Percentiles rank a stretch among this genome's conserved stretches.
phyloP scores from a whole-genome alignment of 306 rosid genomes.

The Castanea sativa region DNA sequence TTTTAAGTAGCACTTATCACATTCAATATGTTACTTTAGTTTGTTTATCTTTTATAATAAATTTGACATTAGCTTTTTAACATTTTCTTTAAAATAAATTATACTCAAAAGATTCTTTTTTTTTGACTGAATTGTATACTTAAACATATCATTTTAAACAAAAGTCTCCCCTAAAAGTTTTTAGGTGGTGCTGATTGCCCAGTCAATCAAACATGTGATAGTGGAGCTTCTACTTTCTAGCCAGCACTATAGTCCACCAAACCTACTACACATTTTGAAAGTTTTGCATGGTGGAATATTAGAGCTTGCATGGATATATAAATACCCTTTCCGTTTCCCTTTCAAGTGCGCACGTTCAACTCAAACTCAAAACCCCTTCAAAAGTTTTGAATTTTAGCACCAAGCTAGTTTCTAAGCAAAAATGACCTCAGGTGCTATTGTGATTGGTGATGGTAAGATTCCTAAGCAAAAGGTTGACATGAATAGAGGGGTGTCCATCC shows the following conservation, averaged over 20 bases:
- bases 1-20: no score
- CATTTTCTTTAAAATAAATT: no score
- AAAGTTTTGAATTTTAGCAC: background rate
- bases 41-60: no score
- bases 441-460: constrained; percentile 28
- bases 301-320: background rate
- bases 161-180: no score
- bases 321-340: background rate
- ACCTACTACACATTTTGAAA: background rate
- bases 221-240: background rate
- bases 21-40: no score
- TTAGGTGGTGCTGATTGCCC: no score
- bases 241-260: background rate
- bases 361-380: background rate
- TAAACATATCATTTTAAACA: no score
- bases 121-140: no score
- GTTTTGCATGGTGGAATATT: background rate
- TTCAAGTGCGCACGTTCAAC: background rate
- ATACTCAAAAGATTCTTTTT: no score
- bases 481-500: constrained; percentile 32
- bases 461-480: constrained; percentile 6
- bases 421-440: constrained; percentile 31
- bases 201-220: no score
- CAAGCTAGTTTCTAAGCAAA: background rate
- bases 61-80: no score